A percentile compares a stretch with the other conserved stretches of the same genome.
These are phyloP conservation scores for Globisporangium polare DNA, from an alignment of 352 stramenopile species.

Conservation along the genomic window DNA sequence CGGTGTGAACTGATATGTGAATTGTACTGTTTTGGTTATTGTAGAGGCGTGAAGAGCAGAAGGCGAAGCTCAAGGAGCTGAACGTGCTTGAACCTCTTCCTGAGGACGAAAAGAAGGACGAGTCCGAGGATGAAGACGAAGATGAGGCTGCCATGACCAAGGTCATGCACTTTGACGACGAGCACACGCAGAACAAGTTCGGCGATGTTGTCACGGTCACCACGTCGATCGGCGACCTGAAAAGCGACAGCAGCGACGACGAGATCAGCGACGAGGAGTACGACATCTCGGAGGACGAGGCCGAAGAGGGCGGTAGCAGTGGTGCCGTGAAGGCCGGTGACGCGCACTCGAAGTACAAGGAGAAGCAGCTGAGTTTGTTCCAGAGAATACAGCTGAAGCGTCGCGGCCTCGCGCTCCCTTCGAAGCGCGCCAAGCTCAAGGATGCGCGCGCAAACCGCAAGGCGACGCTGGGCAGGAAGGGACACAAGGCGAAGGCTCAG, in stretches of 20 bases:
- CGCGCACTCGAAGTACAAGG: slow-evolving; percentile 30
- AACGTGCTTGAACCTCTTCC: slow-evolving; percentile 38
- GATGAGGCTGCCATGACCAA: slow-evolving; percentile 42
- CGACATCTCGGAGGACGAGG: slow-evolving; percentile 47
- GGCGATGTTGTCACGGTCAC: slow-evolving; percentile 85
- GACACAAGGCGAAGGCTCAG: slow-evolving; percentile 16
- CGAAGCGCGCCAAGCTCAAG: slow-evolving; percentile 84
- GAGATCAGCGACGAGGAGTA: slow-evolving; percentile 60
- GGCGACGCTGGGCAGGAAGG: slow-evolving; percentile 40
- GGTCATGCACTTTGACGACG: slow-evolving; percentile 76
- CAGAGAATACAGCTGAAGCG: slow-evolving; percentile 87
- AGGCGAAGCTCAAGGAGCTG: slow-evolving; percentile 54
- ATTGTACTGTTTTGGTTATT: neutral
- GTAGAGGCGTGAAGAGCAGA: slow-evolving; percentile 71
- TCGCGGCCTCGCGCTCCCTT: slow-evolving; percentile 71
- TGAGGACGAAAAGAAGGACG: slow-evolving; percentile 38
- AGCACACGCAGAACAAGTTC: slow-evolving; percentile 83
- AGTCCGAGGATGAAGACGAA: slow-evolving; percentile 19
- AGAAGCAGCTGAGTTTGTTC: slow-evolving; percentile 78
- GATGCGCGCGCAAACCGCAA: slow-evolving; percentile 66
- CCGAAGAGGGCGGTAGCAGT: slow-evolving; percentile 15
- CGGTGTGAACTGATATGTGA: neutral
- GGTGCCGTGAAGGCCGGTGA: slow-evolving; percentile 13
- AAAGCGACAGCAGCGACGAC: slow-evolving; percentile 74
- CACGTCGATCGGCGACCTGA: slow-evolving; percentile 71